Evolutionary conservation across 116 monocot genomes (phyloP), one percentile per base, ranked within the genome.

Genomic region (Dioscorea cayenensis): DNA sequence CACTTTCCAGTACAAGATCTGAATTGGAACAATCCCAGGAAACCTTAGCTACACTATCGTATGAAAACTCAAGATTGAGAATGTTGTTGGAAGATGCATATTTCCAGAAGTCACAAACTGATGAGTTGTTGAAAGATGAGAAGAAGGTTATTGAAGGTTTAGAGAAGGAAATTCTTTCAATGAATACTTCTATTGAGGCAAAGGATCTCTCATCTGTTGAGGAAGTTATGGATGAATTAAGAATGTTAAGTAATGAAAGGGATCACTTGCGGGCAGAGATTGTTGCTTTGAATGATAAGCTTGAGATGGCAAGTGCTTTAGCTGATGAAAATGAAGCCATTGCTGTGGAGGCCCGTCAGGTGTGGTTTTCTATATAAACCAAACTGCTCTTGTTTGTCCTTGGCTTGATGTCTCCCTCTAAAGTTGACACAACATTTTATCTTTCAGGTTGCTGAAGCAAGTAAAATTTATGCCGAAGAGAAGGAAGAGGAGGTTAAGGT

Each of bases 261-360:
- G 79, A 81, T 81, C 49, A 73, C 66, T 73, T 92, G 25, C 75
- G 55, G 14, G 60, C 38, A 65, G 85, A 88, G 67, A 66, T 84
- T 68, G 51, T 71, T 49, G 36, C 66, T 27, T 83, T 92, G 48
- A 85, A 73, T 59, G 83, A 79, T 20, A 88, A 79, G 73, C 79
- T 88, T 77, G 92, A 88, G 13, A 80, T 86, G 84, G 72, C 73
- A 25, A 79, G 77, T 73, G 69, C 92, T 59, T 79, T 92, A 71
- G 92, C 84, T 79, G 92, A 92, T 77, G 92, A 92, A 78, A 92
- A 85, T 73, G 92, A 92, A 84, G 92, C 92, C 29, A 68, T 86
- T 80, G 85, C 88, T 50, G 75, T 88, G 66, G 92, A 92, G 72
- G 85, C 88, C 64, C 77, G 79, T 35, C 85, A 88, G 68, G 92